Evolutionary conservation across 352 stramenopile genomes (phyloP).

Genomic region (Globisporangium solare): DNA sequence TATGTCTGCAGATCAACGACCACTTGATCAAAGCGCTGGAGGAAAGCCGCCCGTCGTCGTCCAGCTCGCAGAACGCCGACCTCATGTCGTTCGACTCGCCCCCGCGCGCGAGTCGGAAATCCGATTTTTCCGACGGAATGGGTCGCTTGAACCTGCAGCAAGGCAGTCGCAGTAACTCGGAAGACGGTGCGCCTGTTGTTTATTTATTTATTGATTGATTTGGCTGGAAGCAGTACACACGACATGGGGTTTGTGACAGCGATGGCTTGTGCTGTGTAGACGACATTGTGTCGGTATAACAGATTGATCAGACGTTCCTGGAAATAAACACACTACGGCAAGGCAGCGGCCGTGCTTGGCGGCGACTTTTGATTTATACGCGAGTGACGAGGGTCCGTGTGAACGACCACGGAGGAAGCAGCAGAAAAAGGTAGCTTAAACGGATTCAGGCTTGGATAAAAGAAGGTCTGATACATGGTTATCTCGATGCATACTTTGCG

Average conservation of each 20-base stretch:
- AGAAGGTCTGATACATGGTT: not conserved
- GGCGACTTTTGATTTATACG: conserved; percentile 12
- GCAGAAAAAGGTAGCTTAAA: too few relatives aligned
- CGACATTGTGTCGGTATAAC: not conserved
- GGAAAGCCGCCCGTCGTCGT: conserved; percentile 36
- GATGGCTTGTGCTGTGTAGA: not conserved
- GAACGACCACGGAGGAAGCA: too few relatives aligned
- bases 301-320: conserved; percentile 54
- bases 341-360: conserved; percentile 12
- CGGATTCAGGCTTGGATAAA: not conserved
- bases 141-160: conserved; percentile 28
- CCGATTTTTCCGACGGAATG: conserved; percentile 18
- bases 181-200: conserved; percentile 32
- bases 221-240: not conserved
- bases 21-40: conserved; percentile 75
- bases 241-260: not conserved
- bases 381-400: too few relatives aligned
- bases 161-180: not conserved
- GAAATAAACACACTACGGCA: conserved; percentile 21
- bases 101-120: conserved; percentile 22
- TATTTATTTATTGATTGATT: not conserved
- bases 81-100: conserved; percentile 68
- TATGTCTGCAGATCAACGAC: conserved; percentile 59
- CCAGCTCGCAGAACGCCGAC: conserved; percentile 18
- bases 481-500: conserved; percentile 1